phyloP scores from a whole-genome alignment of 2,329 filamentous ascomycete species.

The Diaporthe citri region DNA sequence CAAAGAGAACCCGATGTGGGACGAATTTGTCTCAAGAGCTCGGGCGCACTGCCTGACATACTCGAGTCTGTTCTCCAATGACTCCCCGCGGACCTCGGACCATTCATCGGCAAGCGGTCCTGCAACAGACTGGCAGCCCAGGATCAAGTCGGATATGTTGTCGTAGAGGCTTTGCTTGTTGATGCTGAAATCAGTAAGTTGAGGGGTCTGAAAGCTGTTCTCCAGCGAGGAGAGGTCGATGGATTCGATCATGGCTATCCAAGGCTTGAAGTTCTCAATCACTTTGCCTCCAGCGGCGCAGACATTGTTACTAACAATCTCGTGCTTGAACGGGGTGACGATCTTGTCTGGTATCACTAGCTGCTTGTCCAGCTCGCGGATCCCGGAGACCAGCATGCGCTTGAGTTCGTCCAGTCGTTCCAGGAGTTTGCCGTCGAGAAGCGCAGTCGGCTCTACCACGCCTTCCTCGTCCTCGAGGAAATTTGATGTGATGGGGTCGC shows the following conservation, averaged over 20 bases:
- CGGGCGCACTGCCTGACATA: slow-evolving; percentile 82
- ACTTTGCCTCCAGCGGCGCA: slow-evolving; percentile 84
- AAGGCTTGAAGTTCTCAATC: slow-evolving; percentile 89
- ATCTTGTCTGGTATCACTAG: slow-evolving; percentile 84
- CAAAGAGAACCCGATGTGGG: slow-evolving; percentile 88
- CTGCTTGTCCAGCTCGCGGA: slow-evolving; percentile 88
- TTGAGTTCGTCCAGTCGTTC: slow-evolving; percentile 89
- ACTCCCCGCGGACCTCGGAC: slow-evolving; percentile 91
- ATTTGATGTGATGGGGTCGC: slow-evolving; percentile 82
- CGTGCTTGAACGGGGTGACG: slow-evolving; percentile 82
- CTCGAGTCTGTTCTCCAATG: slow-evolving; percentile 86
- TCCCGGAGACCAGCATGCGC: slow-evolving; percentile 84
- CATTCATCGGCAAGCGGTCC: slow-evolving; percentile 94
- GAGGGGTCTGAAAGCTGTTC: slow-evolving; percentile 84
- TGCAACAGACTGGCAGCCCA: slow-evolving; percentile 91
- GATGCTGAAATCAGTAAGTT: slow-evolving; percentile 86
- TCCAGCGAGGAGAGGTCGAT: slow-evolving; percentile 87
- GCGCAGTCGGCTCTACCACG: slow-evolving; percentile 76
- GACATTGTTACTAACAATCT: slow-evolving; percentile 83
- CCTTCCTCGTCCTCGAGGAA: slow-evolving; percentile 88
- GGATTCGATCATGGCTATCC: slow-evolving; percentile 90
- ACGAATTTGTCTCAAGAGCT: slow-evolving; percentile 87
- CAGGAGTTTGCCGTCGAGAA: slow-evolving; percentile 81
- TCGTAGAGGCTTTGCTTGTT: slow-evolving; percentile 97
- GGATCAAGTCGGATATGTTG: slow-evolving; percentile 87